A percentile compares a stretch with the other conserved stretches of the same genome.
phyloP scores from a whole-genome alignment of 441 rosid species.

The Jatropha multifida region DNA sequence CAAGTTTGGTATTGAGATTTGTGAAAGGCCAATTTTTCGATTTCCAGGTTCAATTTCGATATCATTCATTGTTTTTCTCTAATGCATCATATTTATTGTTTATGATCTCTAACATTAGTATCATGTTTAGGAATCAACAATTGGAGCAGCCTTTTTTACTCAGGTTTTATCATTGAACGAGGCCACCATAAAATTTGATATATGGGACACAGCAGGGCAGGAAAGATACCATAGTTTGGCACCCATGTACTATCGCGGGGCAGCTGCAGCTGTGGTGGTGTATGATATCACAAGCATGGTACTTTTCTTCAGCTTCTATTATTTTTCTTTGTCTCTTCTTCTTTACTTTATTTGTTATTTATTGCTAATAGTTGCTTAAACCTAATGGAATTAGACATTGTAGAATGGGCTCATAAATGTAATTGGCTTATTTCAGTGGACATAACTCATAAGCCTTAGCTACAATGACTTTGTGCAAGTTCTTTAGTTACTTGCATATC shows the following conservation, averaged over 20 bases:
- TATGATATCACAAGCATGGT: constrained; percentile 77
- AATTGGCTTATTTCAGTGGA: background rate
- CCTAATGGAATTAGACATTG: background rate
- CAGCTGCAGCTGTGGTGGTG: constrained; percentile 80
- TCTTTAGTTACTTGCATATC: background rate
- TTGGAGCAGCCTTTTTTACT: constrained; percentile 83
- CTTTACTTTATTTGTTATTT: background rate
- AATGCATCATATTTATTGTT: background rate
- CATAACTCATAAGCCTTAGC: background rate
- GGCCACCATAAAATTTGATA: constrained; percentile 69
- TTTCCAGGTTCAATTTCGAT: constrained; percentile 48
- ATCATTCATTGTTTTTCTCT: background rate
- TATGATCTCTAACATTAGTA: constrained; percentile 23
- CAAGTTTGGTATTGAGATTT: constrained; percentile 68
- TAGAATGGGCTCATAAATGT: too few relatives aligned
- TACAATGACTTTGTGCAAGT: background rate
- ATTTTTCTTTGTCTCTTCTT: background rate
- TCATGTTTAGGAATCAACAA: constrained; percentile 63
- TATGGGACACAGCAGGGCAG: constrained; percentile 90
- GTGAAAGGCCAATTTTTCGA: constrained; percentile 72
- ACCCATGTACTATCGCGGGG: constrained; percentile 86
- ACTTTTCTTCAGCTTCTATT: constrained; percentile 8
- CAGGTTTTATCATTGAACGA: constrained; percentile 67
- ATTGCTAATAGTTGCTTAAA: background rate
- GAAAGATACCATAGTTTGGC: constrained; percentile 85